Evolutionary conservation across 192 early-diverging fungal genomes (phyloP).

Genomic region (Dimargaris cristalligena): DNA sequence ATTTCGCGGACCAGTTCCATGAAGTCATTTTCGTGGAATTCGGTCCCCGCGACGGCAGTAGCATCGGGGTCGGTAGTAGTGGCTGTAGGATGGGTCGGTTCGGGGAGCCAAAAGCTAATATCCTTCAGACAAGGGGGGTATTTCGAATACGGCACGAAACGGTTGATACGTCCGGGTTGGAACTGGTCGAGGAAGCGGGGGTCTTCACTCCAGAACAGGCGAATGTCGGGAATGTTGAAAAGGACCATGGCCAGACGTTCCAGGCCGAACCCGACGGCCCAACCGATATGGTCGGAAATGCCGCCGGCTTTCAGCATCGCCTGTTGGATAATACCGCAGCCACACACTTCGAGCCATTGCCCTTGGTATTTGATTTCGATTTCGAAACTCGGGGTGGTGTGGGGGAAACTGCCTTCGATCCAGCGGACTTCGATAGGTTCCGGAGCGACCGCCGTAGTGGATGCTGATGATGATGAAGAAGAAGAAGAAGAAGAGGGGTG

Average conservation of each 20-base stretch:
- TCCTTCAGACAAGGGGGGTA: conserved; percentile 89
- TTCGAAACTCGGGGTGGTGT: conserved; percentile 92
- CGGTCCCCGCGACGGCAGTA: not conserved
- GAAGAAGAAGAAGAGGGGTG: too few species aligned
- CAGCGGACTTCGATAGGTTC: conserved; percentile 64
- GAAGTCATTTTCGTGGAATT: conserved; percentile 87
- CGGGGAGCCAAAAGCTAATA: conserved; percentile 79
- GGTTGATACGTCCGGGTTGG: conserved; percentile 39
- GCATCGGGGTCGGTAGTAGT: not conserved
- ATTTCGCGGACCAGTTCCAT: conserved; percentile 78
- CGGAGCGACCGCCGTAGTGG: not conserved
- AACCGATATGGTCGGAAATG: conserved; percentile 62
- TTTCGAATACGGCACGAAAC: conserved; percentile 76
- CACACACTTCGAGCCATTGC: conserved; percentile 86
- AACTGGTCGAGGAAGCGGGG: conserved; percentile 78
- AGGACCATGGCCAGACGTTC: conserved; percentile 93
- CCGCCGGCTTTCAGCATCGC: conserved; percentile 53
- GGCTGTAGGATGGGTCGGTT: too few species aligned
- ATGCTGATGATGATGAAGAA: too few species aligned
- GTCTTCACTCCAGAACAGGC: conserved; percentile 89
- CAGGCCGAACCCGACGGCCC: conserved; percentile 97
- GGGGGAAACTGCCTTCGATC: conserved; percentile 90
- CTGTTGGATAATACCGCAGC: conserved; percentile 87
- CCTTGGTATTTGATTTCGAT: conserved; percentile 88
- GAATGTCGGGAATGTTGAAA: conserved; percentile 89